Conservation (phyloP, 129 eudicot species). For the Flaveria trinervia region DNA sequence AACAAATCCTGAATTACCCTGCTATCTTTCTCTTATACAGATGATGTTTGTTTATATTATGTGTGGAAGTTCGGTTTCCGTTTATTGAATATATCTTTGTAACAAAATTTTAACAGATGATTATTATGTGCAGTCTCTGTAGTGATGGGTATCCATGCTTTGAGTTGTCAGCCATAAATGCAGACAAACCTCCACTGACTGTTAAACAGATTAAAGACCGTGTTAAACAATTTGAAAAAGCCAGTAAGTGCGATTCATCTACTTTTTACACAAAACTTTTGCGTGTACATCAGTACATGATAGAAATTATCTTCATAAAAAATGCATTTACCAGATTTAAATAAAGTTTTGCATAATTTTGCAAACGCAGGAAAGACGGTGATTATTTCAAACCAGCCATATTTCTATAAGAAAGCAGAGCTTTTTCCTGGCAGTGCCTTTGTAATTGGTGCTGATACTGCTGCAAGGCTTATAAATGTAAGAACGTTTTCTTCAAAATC, state of each 20-base stretch:
- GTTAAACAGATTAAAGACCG: conserved; percentile 78
- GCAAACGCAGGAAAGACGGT: conserved; percentile 74
- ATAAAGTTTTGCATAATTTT: conserved; percentile 14
- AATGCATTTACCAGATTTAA: neutral
- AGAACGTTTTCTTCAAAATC: conserved; percentile 24
- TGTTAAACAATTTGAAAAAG: conserved; percentile 81
- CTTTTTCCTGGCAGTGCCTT: conserved; percentile 97
- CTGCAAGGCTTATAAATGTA: conserved; percentile 84
- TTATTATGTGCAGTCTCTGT: conserved; percentile 59
- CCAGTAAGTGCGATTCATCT: conserved; percentile 53
- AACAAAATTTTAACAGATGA: neutral
- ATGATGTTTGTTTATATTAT: neutral
- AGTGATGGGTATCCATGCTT: conserved; percentile 90
- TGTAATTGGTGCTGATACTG: conserved; percentile 97
- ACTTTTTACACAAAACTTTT: neutral
- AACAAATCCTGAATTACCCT: neutral
- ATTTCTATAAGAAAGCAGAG: conserved; percentile 92
- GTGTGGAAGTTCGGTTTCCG: neutral
- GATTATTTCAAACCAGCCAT: conserved; percentile 90
- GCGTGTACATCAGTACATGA: conserved; percentile 13
- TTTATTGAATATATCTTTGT: neutral
- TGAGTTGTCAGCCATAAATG: conserved; percentile 90
- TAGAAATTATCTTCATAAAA: neutral
- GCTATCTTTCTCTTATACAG: conserved; percentile 1
- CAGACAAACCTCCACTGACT: conserved; percentile 88